Evolutionary conservation across 306 rosid species (phyloP).

Genomic region (Quillaja saponaria): DNA sequence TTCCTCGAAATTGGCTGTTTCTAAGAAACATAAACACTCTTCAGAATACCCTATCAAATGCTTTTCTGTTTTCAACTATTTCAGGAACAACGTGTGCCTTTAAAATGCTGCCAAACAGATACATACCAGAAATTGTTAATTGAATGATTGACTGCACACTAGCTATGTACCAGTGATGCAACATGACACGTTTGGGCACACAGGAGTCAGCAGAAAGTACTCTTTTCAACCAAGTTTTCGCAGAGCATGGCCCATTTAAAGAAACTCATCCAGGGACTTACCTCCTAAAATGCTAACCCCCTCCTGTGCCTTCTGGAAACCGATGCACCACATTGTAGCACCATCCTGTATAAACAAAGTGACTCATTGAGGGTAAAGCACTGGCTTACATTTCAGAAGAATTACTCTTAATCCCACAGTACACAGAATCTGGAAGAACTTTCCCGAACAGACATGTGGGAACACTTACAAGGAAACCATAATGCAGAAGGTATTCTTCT

Average conservation of each 20-base stretch:
- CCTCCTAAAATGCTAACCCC: conserved; percentile 92
- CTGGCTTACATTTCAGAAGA: conserved; percentile 26
- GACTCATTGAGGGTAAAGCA: conserved; percentile 21
- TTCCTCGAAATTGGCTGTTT: conserved; percentile 8
- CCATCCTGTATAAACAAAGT: conserved; percentile 52
- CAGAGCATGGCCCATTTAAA: neutral
- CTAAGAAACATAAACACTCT: neutral
- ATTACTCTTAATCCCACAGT: conserved; percentile 15
- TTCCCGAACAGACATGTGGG: conserved; percentile 19
- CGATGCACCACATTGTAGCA: conserved; percentile 81
- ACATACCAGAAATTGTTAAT: neutral
- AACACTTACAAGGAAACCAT: conserved; percentile 56
- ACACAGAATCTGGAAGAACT: conserved; percentile 16
- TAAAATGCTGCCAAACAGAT: neutral
- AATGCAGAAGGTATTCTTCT: conserved; percentile 73
- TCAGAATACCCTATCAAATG: conserved; percentile 1
- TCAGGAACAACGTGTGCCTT: neutral
- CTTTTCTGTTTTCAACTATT: conserved; percentile 13
- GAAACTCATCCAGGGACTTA: conserved; percentile 34
- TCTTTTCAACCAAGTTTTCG: neutral
- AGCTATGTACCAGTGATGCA: conserved; percentile 16
- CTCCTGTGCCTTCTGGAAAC: conserved; percentile 75
- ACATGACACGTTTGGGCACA: conserved; percentile 14
- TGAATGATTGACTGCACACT: conserved; percentile 6
- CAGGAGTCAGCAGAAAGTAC: too few relatives aligned